Evolutionary conservation across 1,284 basidiomycete species (phyloP).

Genomic region (Irpex sp.): DNA sequence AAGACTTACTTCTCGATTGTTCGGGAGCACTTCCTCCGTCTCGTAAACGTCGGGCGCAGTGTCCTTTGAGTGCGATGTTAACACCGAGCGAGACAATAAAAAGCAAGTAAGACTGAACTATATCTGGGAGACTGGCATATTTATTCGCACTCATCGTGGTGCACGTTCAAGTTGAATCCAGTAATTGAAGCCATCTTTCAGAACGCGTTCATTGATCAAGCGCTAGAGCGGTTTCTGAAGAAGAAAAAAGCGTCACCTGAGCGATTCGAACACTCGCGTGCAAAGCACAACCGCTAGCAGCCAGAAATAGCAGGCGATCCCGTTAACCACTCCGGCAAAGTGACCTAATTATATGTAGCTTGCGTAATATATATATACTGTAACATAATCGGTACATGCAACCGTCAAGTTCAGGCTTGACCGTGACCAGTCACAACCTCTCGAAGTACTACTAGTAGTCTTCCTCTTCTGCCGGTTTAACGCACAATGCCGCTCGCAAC

Average conservation of each 20-base stretch:
- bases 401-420: too few species aligned
- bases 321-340: constrained; percentile 92
- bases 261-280: constrained; percentile 86
- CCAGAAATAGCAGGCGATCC: constrained; percentile 76
- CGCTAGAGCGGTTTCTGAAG: background rate
- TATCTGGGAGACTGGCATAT: constrained; percentile 87
- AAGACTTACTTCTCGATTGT: constrained; percentile 41
- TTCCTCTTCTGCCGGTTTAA: too few species aligned
- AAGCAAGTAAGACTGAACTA: constrained; percentile 48
- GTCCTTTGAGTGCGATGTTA: constrained; percentile 48
- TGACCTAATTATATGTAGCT: constrained; percentile 37
- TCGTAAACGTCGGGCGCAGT: constrained; percentile 91
- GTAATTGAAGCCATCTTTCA: background rate
- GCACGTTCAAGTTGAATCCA: background rate
- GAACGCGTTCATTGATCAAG: background rate
- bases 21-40: constrained; percentile 73
- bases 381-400: too few species aligned
- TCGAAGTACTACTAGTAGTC: too few species aligned
- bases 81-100: background rate
- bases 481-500: too few species aligned
- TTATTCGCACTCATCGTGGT: constrained; percentile 68
- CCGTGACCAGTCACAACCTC: too few species aligned
- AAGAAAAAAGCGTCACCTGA: constrained; percentile 71
- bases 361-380: too few species aligned
- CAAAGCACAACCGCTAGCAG: constrained; percentile 74